Base-by-base conservation (phyloP, 164 flowering plant species). In the Aristolochia californica region DNA sequence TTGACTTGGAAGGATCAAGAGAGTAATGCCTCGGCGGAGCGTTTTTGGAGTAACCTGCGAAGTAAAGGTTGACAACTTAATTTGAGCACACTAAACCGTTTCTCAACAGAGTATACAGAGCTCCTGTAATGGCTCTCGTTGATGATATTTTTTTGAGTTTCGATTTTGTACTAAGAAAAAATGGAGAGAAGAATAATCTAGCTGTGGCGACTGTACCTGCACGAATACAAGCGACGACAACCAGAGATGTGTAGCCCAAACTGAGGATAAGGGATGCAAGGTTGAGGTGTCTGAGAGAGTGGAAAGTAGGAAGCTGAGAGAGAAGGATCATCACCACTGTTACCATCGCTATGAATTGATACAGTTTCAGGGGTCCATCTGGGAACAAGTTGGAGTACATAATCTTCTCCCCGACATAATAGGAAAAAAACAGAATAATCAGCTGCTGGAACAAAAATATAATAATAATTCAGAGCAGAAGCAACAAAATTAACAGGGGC, bases 261-360 rank as follows among this genome's bases (percentile, higher is more conserved):
- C 95, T 79, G 56, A 93, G 90, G 47, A 93, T 23, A 30, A 93
- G 81, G 0, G 99, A 93, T n/a, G 49, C 95, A 13, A 85, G 61
- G 77, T 84, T 93, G 66, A 93, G 72, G 71, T 93, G 81, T 45
- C 97, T 78, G 34, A 93, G 96, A 52, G 99, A 89, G 73, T 93
- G 97, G 64, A 93, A 93, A 43, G 81, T 70, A 48, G 99, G 99
- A 28, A 93, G 68, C 66, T 93, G 99, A 62, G 99, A 87, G 23
- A 89, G 83, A 50, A 80, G n/a, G 26, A 87, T 89, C 96, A 89
- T 89, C 14, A 82, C 84, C 40, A 60, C 75, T 14, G 96, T 84
- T 69, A 78, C 97, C 83, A 87, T 81, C 56, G 85, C 90, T 70
- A 93, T 85, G 80, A 93, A 89, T 56, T 89, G 72, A 45, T 85